Conservation (phyloP, 2,329 filamentous ascomycete species). For the Arthroderma uncinatum region DNA sequence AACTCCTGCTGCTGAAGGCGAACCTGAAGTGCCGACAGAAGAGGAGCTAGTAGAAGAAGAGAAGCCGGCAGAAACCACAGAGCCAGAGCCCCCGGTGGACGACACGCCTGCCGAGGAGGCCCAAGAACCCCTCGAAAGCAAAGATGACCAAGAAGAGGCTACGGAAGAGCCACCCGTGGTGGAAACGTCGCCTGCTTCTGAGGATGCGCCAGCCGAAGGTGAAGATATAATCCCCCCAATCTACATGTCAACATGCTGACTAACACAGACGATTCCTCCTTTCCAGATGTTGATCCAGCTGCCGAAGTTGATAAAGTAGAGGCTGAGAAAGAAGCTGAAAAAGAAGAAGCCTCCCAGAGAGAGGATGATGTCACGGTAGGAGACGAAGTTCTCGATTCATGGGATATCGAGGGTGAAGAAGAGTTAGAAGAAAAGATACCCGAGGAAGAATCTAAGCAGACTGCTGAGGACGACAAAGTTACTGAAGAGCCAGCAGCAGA, state of each 20-base stretch:
- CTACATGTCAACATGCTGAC: not conserved
- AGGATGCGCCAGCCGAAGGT: slow-evolving; percentile 8
- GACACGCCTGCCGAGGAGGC: not conserved
- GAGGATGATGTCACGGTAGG: not conserved
- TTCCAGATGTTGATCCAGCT: slow-evolving; percentile 11
- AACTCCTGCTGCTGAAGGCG: too few species aligned
- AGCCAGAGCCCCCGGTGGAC: not conserved
- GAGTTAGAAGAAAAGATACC: slow-evolving; percentile 8
- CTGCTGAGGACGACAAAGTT: slow-evolving; percentile 3
- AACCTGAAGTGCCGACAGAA: not conserved
- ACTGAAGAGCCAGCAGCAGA: not conserved
- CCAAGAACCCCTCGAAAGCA: not conserved
- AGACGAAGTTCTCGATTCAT: slow-evolving; percentile 5
- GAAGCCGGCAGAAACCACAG: not conserved
- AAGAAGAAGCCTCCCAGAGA: slow-evolving; percentile 3
- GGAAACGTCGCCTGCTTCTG: not conserved
- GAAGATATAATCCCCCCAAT: not conserved
- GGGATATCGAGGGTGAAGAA: not conserved
- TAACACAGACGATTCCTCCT: slow-evolving; percentile 9
- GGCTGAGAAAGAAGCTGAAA: slow-evolving; percentile 14
- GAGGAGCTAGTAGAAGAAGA: not conserved
- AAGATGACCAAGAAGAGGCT: not conserved
- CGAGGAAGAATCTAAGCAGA: not conserved
- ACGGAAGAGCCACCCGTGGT: not conserved
- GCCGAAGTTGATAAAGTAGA: slow-evolving; percentile 13